These are phyloP conservation scores for Diplosphaera chodatii DNA, from an alignment of 139 green algal genomes.

Conservation along the genomic window DNA sequence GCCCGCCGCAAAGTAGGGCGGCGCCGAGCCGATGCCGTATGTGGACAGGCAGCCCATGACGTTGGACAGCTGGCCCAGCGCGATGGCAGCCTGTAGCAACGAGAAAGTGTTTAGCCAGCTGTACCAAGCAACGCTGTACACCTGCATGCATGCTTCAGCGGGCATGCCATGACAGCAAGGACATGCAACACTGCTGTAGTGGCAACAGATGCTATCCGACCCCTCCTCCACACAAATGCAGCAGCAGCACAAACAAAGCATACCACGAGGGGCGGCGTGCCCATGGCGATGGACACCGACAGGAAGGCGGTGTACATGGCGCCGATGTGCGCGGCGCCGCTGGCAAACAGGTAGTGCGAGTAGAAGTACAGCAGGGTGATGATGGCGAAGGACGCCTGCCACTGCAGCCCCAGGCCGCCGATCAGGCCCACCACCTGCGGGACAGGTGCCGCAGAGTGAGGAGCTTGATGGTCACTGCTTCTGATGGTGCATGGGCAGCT, in stretches of 20 bases:
- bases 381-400: slow-evolving; percentile 90
- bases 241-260: too few species aligned
- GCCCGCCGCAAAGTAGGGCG: slow-evolving; percentile 90
- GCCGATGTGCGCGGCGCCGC: slow-evolving; percentile 96
- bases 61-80: slow-evolving; percentile 85
- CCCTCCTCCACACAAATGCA: too few species aligned
- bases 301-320: slow-evolving; percentile 99
- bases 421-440: slow-evolving; percentile 74
- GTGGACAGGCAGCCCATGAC: slow-evolving; percentile 98
- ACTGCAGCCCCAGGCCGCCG: slow-evolving; percentile 75
- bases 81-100: slow-evolving; percentile 18
- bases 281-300: slow-evolving; percentile 77
- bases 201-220: too few species aligned
- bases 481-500: too few species aligned
- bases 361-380: slow-evolving; percentile 98
- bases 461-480: too few species aligned
- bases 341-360: slow-evolving; percentile 99
- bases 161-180: too few species aligned
- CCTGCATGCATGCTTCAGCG: too few species aligned
- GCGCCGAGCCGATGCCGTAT: slow-evolving; percentile 97
- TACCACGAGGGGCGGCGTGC: not conserved
- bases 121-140: too few species aligned
- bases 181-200: too few species aligned
- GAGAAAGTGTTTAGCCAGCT: too few species aligned
- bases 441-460: too few species aligned